Evolutionary conservation across 345 rosid genomes (phyloP).

Genomic region (Zanthoxylum bungeanum): DNA sequence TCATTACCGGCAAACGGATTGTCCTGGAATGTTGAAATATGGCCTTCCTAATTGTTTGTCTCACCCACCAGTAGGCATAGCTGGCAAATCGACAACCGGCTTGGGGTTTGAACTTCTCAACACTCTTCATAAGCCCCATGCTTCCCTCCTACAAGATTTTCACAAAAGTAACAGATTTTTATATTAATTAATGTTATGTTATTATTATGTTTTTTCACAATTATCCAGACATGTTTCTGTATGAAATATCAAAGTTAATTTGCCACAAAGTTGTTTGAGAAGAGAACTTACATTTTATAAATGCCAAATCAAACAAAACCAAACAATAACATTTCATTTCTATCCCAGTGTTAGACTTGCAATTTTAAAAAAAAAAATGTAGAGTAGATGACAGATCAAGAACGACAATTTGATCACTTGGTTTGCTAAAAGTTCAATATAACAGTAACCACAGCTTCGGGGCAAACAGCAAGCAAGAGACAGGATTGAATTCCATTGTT

Average conservation of each 20-base stretch:
- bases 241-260: not conserved
- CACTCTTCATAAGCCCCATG: slow-evolving; percentile 84
- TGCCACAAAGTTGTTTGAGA: not conserved
- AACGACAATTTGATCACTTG: not conserved
- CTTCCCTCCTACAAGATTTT: slow-evolving; percentile 64
- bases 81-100: slow-evolving; percentile 79
- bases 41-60: slow-evolving; percentile 70
- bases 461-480: not conserved
- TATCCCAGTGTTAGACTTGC: not conserved
- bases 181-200: not conserved
- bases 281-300: not conserved
- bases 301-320: slow-evolving; percentile 1
- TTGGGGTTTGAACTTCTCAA: slow-evolving; percentile 83
- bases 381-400: not conserved
- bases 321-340: not conserved
- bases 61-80: slow-evolving; percentile 95
- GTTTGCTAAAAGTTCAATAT: not conserved
- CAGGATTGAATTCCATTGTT: not conserved
- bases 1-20: slow-evolving; percentile 78
- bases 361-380: not conserved
- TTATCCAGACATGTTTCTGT: not conserved
- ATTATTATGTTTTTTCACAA: not conserved
- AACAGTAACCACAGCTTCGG: not conserved
- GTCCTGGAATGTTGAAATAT: slow-evolving; percentile 76
- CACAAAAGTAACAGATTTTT: slow-evolving; percentile 12